Evolutionary conservation across 352 stramenopile species (phyloP).

Genomic region (Globisporangium camurandrum): DNA sequence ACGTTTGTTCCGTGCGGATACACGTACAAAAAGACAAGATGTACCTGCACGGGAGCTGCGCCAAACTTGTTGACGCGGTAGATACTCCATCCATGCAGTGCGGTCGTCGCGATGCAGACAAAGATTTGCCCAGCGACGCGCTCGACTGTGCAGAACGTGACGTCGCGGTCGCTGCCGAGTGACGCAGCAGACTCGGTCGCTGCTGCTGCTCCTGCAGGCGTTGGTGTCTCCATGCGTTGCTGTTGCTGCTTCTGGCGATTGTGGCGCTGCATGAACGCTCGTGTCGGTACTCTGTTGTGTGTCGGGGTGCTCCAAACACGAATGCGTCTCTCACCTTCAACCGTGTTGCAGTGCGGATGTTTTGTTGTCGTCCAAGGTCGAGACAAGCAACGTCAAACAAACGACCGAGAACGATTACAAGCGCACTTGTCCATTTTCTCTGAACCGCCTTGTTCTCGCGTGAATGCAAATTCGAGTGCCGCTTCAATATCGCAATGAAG

Average conservation of each 20-base stretch:
- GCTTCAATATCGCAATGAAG: too few relatives aligned
- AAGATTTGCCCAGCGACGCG: slow-evolving; percentile 40
- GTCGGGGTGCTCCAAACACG: too few relatives aligned
- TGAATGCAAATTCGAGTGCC: too few relatives aligned
- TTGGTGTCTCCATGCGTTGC: background rate
- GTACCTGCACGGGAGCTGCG: slow-evolving; percentile 37
- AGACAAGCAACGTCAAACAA: too few relatives aligned
- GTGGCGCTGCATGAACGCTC: background rate
- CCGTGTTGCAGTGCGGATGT: background rate
- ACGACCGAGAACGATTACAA: too few relatives aligned
- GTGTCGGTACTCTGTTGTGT: background rate
- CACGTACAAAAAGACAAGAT: slow-evolving; percentile 4
- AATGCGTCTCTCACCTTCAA: too few relatives aligned
- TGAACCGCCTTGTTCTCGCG: too few relatives aligned
- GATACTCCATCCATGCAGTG: slow-evolving; percentile 33
- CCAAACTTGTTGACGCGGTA: slow-evolving; percentile 56
- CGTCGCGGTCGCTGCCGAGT: slow-evolving; percentile 20
- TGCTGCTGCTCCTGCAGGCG: slow-evolving; percentile 2
- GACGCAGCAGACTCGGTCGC: slow-evolving; percentile 11
- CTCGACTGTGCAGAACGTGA: slow-evolving; percentile 62
- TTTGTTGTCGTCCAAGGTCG: background rate
- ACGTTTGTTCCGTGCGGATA: too few relatives aligned
- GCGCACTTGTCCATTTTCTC: too few relatives aligned
- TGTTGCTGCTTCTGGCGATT: background rate
- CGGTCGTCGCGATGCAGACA: slow-evolving; percentile 48